phyloP scores from a whole-genome alignment of 2,329 filamentous ascomycete species.

The Colletotrichum spinosum region DNA sequence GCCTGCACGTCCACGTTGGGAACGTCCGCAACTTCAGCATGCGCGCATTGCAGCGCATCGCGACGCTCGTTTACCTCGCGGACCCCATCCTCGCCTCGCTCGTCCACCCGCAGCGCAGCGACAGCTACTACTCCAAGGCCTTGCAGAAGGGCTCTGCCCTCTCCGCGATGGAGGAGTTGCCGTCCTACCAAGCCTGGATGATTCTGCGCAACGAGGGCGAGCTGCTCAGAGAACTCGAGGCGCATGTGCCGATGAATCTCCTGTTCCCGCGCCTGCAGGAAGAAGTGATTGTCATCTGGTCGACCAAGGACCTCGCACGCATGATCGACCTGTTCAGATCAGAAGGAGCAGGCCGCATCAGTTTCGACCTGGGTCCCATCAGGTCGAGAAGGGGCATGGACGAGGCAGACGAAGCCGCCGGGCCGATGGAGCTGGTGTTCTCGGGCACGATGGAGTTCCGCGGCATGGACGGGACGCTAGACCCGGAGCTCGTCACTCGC shows the following conservation, averaged over 20 bases:
- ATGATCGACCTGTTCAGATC: background rate
- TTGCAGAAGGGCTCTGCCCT: background rate
- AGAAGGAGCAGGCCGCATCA: background rate
- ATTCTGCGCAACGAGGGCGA: background rate
- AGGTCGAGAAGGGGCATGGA: background rate
- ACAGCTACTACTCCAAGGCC: background rate
- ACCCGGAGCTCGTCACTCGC: conserved; percentile 14
- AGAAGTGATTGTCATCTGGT: conserved; percentile 11
- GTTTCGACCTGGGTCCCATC: background rate
- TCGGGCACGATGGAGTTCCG: conserved; percentile 29
- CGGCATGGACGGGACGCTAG: conserved; percentile 22
- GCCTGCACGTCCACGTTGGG: conserved; percentile 30
- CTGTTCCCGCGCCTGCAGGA: background rate
- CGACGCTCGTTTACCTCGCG: conserved; percentile 4
- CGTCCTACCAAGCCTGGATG: background rate
- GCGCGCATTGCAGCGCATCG: conserved; percentile 14
- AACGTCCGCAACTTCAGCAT: conserved; percentile 14
- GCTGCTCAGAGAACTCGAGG: conserved; percentile 4
- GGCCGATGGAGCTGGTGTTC: background rate
- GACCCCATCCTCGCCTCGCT: conserved; percentile 20
- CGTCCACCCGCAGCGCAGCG: conserved; percentile 9
- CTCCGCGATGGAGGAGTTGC: background rate
- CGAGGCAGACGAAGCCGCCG: background rate
- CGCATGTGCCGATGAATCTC: conserved; percentile 11
- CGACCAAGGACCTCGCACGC: background rate